Conservation (phyloP, 768 basidiomycete genomes). For the Neoboletus subvelutipes region DNA sequence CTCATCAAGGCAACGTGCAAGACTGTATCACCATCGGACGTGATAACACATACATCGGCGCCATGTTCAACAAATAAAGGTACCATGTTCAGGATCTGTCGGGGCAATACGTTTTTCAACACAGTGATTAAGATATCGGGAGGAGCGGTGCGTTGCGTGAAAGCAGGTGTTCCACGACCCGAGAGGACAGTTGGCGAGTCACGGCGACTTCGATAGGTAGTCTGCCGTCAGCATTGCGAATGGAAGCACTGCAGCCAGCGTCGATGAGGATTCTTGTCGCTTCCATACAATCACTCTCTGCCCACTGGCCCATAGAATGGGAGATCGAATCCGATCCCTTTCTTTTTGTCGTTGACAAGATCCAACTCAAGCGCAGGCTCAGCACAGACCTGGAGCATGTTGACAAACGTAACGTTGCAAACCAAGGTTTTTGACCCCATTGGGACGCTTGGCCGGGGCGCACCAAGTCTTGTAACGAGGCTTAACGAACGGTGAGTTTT, state of each 20-base stretch:
- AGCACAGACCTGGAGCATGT: neutral
- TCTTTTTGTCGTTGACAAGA: neutral
- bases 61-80: neutral
- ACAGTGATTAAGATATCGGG: neutral
- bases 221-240: neutral
- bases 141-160: neutral
- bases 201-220: neutral
- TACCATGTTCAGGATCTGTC: neutral
- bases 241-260: neutral
- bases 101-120: rapidly evolving
- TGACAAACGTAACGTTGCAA: neutral
- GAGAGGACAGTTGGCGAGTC: rapidly evolving
- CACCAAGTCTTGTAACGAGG: neutral
- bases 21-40: no score
- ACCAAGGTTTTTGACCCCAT: neutral
- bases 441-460: neutral
- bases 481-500: neutral
- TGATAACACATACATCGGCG: neutral
- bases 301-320: no score
- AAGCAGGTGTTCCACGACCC: neutral
- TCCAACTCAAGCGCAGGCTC: neutral
- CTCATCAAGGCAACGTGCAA: neutral
- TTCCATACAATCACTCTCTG: no score
- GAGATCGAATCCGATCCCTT: neutral
- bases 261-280: no score